Percentiles rank a stretch among this genome's conserved stretches.
Evolutionary conservation across 768 basidiomycete species (phyloP).

Genomic region (Russula brevipes): DNA sequence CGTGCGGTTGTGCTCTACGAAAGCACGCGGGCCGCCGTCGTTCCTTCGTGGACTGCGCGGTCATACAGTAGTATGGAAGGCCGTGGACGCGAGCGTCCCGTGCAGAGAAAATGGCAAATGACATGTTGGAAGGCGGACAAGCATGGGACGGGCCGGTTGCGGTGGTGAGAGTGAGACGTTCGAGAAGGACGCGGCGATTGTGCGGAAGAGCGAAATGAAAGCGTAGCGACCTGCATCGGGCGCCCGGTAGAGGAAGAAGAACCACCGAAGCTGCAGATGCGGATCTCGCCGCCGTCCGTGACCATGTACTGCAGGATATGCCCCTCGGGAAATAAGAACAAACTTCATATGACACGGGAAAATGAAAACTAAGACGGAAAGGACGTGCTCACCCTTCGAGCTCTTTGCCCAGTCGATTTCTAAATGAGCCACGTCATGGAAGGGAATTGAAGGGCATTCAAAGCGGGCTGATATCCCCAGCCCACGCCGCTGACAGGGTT

Average conservation of each 20-base stretch:
- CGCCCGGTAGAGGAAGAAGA: conserved; percentile 8
- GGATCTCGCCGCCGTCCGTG: conserved; percentile 39
- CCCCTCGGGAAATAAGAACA: neutral
- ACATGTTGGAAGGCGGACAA: neutral
- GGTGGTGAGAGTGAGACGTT: conserved; percentile 21
- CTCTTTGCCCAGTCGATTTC: conserved; percentile 47
- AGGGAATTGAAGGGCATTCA: conserved; percentile 35
- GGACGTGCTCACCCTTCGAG: conserved; percentile 36
- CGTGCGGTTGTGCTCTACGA: conserved; percentile 34
- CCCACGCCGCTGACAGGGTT: conserved; percentile 42
- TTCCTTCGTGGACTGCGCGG: neutral
- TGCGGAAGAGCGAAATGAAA: conserved; percentile 28
- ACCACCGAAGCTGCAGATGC: conserved; percentile 39
- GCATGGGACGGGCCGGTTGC: conserved; percentile 31
- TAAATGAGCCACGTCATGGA: conserved; percentile 38
- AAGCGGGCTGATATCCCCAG: conserved; percentile 34
- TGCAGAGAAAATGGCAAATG: conserved; percentile 24
- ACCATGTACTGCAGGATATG: conserved; percentile 38
- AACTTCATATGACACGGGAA: neutral
- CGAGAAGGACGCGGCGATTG: conserved; percentile 15
- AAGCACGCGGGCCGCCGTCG: conserved; percentile 26
- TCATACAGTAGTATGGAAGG: conserved; percentile 29
- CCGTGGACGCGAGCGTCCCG: conserved; percentile 29
- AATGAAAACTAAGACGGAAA: neutral
- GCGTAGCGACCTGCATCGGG: conserved; percentile 26